Conservation (phyloP, 2,329 filamentous ascomycete genomes). For the Aspergillus tamarii region DNA sequence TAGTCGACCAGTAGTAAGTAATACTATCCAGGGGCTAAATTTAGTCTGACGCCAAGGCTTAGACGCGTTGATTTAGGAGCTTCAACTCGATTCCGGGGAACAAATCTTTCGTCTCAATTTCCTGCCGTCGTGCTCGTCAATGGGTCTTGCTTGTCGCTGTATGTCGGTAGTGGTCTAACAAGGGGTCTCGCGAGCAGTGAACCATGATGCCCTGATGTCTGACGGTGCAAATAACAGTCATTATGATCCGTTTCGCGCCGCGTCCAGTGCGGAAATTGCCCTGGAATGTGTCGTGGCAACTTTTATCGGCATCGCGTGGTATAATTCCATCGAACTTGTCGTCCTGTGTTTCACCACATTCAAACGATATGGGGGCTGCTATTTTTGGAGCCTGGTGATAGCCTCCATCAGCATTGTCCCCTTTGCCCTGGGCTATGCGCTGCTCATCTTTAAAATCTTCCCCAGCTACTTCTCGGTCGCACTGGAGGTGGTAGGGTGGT, state of each 20-base stretch:
- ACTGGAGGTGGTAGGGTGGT: not conserved
- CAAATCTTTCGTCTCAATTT: not conserved
- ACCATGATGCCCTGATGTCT: not conserved
- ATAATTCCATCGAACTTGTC: constrained; percentile 1
- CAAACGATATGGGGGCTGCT: not conserved
- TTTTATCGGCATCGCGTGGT: constrained; percentile 1
- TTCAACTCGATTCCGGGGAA: not conserved
- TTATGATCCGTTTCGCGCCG: not conserved
- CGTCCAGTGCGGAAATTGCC: not conserved
- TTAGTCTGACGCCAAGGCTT: not conserved
- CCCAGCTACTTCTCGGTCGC: not conserved
- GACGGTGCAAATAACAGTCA: not conserved
- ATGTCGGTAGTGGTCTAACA: not conserved
- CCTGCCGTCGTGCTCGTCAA: not conserved
- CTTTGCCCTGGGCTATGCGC: not conserved
- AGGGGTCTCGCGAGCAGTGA: not conserved
- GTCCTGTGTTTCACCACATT: not conserved
- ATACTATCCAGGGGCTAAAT: not conserved
- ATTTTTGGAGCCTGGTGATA: not conserved
- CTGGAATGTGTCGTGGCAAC: not conserved
- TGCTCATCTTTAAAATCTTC: not conserved
- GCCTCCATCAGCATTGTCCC: not conserved
- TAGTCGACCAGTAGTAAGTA: not conserved
- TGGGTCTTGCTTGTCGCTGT: not conserved
- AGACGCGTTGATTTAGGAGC: not conserved